phyloP scores from a whole-genome alignment of 768 basidiomycete species.

The Pleurotus eryngii region DNA sequence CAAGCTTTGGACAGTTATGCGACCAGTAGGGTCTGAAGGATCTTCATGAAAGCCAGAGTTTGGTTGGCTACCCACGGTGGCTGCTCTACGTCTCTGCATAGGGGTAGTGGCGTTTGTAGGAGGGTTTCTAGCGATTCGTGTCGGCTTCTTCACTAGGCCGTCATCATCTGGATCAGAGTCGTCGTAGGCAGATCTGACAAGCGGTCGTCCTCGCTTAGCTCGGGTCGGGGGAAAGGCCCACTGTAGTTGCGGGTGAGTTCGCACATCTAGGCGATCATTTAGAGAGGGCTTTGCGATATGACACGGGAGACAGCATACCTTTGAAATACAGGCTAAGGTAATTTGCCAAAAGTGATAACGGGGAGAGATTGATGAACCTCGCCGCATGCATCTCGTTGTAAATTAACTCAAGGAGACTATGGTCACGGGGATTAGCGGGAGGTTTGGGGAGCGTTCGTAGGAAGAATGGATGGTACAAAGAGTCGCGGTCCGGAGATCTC shows the following conservation, averaged over 20 bases:
- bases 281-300: constrained; percentile 1
- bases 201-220: constrained; percentile 14
- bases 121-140: background rate
- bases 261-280: constrained; percentile 44
- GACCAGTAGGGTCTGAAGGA: background rate
- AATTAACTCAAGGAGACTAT: constrained; percentile 58
- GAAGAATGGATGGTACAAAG: constrained; percentile 20
- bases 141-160: constrained; percentile 2
- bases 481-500: constrained; percentile 1
- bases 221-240: constrained; percentile 50
- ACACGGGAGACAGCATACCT: constrained; percentile 34
- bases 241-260: constrained; percentile 62
- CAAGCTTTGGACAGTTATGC: background rate
- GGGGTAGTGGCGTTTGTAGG: background rate
- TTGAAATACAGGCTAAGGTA: constrained; percentile 58
- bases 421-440: constrained; percentile 62
- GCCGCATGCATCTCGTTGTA: constrained; percentile 67
- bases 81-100: constrained; percentile 14
- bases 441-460: constrained; percentile 33
- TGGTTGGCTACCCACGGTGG: constrained; percentile 1
- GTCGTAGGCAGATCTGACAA: background rate
- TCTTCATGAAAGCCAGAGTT: background rate
- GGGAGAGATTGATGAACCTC: constrained; percentile 65
- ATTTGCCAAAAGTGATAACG: constrained; percentile 58
- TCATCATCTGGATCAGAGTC: constrained; percentile 8